phyloP scores from a whole-genome alignment of 768 basidiomycete genomes.

The Xerocomellus amylosporus region DNA sequence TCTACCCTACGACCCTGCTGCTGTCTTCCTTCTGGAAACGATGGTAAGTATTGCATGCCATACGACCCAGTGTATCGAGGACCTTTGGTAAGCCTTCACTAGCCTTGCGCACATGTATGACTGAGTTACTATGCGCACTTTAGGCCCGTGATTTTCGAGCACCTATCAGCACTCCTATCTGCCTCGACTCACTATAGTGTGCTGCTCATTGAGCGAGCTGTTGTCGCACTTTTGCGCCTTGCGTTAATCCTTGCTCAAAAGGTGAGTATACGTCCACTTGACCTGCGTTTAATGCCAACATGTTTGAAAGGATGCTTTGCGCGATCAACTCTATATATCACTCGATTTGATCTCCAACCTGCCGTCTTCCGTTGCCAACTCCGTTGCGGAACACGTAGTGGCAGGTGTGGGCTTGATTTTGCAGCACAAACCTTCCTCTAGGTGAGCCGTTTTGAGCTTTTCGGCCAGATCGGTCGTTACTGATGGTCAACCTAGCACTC shows the following conservation, averaged over 20 bases:
- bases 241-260: constrained; percentile 78
- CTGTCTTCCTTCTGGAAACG: constrained; percentile 90
- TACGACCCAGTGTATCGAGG: constrained; percentile 74
- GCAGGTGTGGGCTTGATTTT: constrained; percentile 78
- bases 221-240: constrained; percentile 84
- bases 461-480: neutral
- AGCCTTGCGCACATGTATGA: neutral
- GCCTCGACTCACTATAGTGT: constrained; percentile 81
- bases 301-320: constrained; percentile 59
- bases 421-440: constrained; percentile 70
- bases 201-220: constrained; percentile 89
- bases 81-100: constrained; percentile 68
- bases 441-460: constrained; percentile 30
- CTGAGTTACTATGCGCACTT: neutral
- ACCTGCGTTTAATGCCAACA: neutral
- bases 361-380: constrained; percentile 69
- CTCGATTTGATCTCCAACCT: constrained; percentile 86
- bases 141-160: constrained; percentile 95
- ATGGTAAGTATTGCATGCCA: constrained; percentile 89
- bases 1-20: constrained; percentile 91
- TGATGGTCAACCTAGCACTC: constrained; percentile 51
- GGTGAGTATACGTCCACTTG: constrained; percentile 40
- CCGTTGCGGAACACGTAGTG: constrained; percentile 89
- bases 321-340: constrained; percentile 93
- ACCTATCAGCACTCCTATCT: constrained; percentile 77